Percentiles rank a stretch among this genome's conserved stretches.
These are phyloP conservation scores for Kodamaea neixiangensis DNA, from an alignment of 805 yeast genomes.

Conservation along the genomic window DNA sequence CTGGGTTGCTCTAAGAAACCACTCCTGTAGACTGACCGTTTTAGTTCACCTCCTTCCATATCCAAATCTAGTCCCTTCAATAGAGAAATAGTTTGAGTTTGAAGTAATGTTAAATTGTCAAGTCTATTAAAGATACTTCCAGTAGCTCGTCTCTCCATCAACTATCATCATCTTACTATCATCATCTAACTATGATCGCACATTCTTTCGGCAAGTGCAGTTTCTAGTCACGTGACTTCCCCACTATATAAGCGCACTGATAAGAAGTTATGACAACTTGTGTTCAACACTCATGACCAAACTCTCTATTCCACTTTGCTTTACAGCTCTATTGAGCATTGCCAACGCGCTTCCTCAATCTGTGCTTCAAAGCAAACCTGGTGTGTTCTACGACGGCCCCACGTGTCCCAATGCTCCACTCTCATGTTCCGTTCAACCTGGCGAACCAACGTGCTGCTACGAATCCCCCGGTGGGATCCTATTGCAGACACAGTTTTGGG, in stretches of 20 bases:
- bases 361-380: background rate
- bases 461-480: conserved; percentile 86
- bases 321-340: background rate
- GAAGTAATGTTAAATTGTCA: too few species aligned
- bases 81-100: too few species aligned
- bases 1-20: too few species aligned
- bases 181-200: too few species aligned
- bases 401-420: conserved; percentile 63
- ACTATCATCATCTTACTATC: too few species aligned
- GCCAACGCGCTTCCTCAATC: background rate
- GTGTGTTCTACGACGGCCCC: conserved; percentile 9
- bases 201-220: too few species aligned
- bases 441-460: conserved; percentile 63
- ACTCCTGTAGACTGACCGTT: too few species aligned
- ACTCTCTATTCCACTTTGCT: background rate
- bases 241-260: background rate
- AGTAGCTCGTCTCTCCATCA: too few species aligned
- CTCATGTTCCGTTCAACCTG: conserved; percentile 49
- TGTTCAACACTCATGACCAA: background rate
- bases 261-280: background rate
- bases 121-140: too few species aligned
- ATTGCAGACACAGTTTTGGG: conserved; percentile 92
- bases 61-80: too few species aligned
- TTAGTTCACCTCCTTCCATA: too few species aligned
- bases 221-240: background rate